phyloP scores from a whole-genome alignment of 331 rosid genomes.

The Quercus phellos region DNA sequence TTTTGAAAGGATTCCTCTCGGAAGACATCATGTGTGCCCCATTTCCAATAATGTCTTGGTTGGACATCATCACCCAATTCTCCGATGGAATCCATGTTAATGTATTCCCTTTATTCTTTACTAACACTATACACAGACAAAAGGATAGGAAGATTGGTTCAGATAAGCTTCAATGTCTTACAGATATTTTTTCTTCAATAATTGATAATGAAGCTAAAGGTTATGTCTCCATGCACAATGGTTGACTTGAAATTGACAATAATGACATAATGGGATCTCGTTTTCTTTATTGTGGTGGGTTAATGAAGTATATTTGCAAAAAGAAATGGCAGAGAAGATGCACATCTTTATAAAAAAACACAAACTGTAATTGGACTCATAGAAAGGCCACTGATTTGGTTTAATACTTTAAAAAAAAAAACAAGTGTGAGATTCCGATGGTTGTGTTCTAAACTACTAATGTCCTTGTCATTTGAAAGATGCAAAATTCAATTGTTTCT shows the following conservation, averaged over 20 bases:
- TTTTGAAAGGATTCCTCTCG: conserved; percentile 61
- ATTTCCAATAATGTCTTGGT: conserved; percentile 66
- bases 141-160: neutral
- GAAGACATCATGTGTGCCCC: conserved; percentile 67
- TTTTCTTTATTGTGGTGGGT: neutral
- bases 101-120: neutral
- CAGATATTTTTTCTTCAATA: neutral
- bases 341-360: neutral
- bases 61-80: conserved; percentile 7
- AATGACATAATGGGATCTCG: neutral
- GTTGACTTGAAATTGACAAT: neutral
- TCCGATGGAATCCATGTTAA: conserved; percentile 11
- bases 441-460: neutral
- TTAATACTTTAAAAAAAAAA: neutral
- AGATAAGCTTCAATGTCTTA: neutral
- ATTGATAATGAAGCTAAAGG: neutral
- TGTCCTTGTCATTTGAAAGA: neutral
- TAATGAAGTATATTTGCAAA: no score
- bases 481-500: no score
- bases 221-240: neutral
- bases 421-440: neutral
- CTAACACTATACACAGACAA: neutral
- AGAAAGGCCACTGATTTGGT: neutral
- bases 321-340: neutral
- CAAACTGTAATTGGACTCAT: neutral